These are phyloP conservation scores for Porogramme epimiltina DNA, from an alignment of 1,284 basidiomycete species.

Conservation along the genomic window DNA sequence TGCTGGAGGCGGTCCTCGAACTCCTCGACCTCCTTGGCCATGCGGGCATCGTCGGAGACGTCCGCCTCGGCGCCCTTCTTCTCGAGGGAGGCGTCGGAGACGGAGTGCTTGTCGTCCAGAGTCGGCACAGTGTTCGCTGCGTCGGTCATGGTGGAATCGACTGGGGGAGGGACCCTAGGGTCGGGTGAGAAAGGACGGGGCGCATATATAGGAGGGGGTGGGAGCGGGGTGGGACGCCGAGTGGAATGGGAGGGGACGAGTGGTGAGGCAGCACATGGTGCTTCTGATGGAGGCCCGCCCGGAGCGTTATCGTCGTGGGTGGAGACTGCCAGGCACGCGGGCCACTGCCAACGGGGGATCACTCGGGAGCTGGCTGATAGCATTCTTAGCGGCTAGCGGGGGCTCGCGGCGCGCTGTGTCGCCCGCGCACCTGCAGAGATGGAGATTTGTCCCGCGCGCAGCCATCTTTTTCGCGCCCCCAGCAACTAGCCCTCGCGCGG, in stretches of 20 bases:
- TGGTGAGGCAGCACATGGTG: slow-evolving; percentile 16
- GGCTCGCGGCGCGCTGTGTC: too few relatives aligned
- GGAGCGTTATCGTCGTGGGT: slow-evolving; percentile 13
- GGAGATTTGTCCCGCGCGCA: too few relatives aligned
- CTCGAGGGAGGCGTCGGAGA: slow-evolving; percentile 23
- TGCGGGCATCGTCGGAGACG: slow-evolving; percentile 24
- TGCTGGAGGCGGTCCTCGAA: slow-evolving; percentile 40
- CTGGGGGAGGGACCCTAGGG: slow-evolving; percentile 14
- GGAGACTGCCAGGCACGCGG: slow-evolving; percentile 14
- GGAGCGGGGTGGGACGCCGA: neutral
- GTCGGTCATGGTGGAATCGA: slow-evolving; percentile 20
- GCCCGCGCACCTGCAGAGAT: too few relatives aligned
- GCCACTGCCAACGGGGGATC: neutral
- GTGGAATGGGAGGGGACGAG: neutral
- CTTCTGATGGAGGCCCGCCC: neutral
- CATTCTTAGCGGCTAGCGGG: slow-evolving; percentile 12
- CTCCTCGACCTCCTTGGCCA: slow-evolving; percentile 33
- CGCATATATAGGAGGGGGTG: slow-evolving; percentile 12
- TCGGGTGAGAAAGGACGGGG: slow-evolving; percentile 1
- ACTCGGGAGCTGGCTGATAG: slow-evolving; percentile 6
- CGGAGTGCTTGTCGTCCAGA: slow-evolving; percentile 24
- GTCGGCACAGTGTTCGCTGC: slow-evolving; percentile 12
- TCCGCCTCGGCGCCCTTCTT: slow-evolving; percentile 22
- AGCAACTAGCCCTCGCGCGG: too few relatives aligned
- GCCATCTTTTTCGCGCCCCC: too few relatives aligned